phyloP scores from a whole-genome alignment of 75 land plant genomes.

The Larix kaempferi region DNA sequence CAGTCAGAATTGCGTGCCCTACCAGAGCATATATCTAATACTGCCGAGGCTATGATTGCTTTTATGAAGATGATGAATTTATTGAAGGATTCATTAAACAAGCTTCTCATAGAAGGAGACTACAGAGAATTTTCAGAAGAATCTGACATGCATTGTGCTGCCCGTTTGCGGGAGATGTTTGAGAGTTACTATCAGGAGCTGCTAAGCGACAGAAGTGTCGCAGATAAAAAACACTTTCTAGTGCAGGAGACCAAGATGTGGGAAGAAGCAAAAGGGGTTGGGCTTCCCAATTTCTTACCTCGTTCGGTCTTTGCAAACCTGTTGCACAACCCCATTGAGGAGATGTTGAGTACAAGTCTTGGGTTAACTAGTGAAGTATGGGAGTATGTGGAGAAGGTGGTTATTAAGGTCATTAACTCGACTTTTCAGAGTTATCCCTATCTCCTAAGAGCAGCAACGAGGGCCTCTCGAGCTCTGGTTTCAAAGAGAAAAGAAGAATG shows the following conservation, averaged over 20 bases:
- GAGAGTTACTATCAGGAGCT: conserved; percentile 3
- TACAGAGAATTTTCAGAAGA: conserved; percentile 45
- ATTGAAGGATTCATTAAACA: not conserved
- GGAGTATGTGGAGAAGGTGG: conserved; percentile 14
- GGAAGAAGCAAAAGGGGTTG: conserved; percentile 9
- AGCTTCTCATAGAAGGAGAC: conserved; percentile 28
- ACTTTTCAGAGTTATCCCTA: conserved; percentile 11
- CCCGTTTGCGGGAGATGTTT: conserved; percentile 12
- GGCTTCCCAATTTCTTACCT: conserved; percentile 18
- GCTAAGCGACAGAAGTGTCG: not conserved
- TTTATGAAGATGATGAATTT: conserved; percentile 14
- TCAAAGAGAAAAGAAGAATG: not conserved
- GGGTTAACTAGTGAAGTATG: conserved; percentile 1
- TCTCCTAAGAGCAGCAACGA: not conserved
- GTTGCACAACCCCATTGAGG: conserved; percentile 9
- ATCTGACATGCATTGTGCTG: conserved; percentile 23
- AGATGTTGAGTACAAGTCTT: not conserved
- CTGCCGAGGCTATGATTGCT: conserved; percentile 27
- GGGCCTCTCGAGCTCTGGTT: not conserved
- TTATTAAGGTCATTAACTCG: not conserved
- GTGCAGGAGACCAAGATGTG: not conserved
- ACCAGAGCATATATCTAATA: conserved; percentile 20
- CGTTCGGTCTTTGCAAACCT: conserved; percentile 1
- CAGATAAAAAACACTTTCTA: conserved; percentile 6
- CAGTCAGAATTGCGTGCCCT: conserved; percentile 21